These are phyloP conservation scores for Ophiocordyceps camponoti-floridani DNA, from an alignment of 2,329 filamentous ascomycete species.

Conservation along the genomic window DNA sequence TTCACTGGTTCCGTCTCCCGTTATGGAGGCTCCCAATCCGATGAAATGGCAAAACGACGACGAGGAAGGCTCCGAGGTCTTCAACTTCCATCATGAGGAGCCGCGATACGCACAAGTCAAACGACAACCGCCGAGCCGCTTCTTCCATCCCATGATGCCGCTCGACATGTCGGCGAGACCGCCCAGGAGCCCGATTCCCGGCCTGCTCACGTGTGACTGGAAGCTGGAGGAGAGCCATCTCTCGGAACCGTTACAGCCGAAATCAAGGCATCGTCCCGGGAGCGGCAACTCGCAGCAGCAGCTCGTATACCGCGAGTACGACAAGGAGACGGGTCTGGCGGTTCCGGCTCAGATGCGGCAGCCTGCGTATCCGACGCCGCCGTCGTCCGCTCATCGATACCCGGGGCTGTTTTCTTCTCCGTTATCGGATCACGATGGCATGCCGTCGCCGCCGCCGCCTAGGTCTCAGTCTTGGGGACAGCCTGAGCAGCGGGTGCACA, in stretches of 20 bases:
- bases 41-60: not conserved
- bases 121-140: not conserved
- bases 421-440: constrained; percentile 1
- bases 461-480: constrained; percentile 4
- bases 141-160: not conserved
- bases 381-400: constrained; percentile 31
- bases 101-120: not conserved
- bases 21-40: not conserved
- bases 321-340: constrained; percentile 31
- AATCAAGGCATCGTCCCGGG: constrained; percentile 15
- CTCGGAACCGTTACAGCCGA: constrained; percentile 25
- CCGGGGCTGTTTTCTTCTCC: constrained; percentile 24
- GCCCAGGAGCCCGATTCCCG: constrained; percentile 19
- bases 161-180: constrained; percentile 1
- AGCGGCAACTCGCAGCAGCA: constrained; percentile 13
- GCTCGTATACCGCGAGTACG: constrained; percentile 18
- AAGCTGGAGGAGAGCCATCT: constrained; percentile 36
- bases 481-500: constrained; percentile 4
- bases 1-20: not conserved
- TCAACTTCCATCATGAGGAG: not conserved
- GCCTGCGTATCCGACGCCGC: constrained; percentile 22
- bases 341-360: constrained; percentile 7
- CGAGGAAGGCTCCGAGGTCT: not conserved
- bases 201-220: constrained; percentile 29
- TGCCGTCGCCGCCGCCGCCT: constrained; percentile 1